These are phyloP conservation scores for Teratosphaeriaceae sp. DNA, from an alignment of 2,329 filamentous ascomycete species.

Conservation along the genomic window DNA sequence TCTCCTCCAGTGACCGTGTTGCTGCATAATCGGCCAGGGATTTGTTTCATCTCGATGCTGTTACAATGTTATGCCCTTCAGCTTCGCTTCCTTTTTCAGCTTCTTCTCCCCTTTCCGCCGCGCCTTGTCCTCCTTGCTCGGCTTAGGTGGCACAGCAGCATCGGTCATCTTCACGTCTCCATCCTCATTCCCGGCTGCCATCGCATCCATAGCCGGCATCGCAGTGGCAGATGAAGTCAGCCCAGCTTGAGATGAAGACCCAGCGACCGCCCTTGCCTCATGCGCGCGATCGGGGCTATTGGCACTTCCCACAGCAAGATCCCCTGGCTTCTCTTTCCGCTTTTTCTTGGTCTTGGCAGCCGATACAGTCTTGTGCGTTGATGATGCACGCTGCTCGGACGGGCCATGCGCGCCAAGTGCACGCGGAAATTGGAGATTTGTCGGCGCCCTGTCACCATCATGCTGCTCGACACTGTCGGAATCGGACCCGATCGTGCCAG, in stretches of 20 bases:
- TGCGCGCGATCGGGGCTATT: slow-evolving; percentile 6
- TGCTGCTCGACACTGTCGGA: slow-evolving; percentile 39
- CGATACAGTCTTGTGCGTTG: slow-evolving; percentile 24
- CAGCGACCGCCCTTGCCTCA: neutral
- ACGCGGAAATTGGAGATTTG: slow-evolving; percentile 20
- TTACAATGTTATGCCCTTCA: slow-evolving; percentile 25
- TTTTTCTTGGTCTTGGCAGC: slow-evolving; percentile 31
- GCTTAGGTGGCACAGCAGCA: slow-evolving; percentile 11
- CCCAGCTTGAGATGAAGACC: no score
- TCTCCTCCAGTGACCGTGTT: no score
- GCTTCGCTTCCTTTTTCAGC: slow-evolving; percentile 25
- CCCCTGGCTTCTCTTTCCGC: slow-evolving; percentile 31
- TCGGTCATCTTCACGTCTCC: slow-evolving; percentile 10
- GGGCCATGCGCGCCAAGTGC: slow-evolving; percentile 23
- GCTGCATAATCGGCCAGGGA: no score
- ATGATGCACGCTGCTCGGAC: slow-evolving; percentile 31
- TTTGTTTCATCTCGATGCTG: neutral
- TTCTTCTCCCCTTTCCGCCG: slow-evolving; percentile 30
- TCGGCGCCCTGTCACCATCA: slow-evolving; percentile 20
- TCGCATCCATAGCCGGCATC: slow-evolving; percentile 10
- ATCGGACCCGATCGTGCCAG: slow-evolving; percentile 35
- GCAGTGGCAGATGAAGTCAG: slow-evolving; percentile 18
- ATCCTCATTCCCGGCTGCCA: slow-evolving; percentile 1
- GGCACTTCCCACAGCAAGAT: slow-evolving; percentile 25
- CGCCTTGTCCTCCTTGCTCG: slow-evolving; percentile 28